These are phyloP conservation scores for Middelhovenomyces tepae DNA, from an alignment of 805 yeast species.

Conservation along the genomic window DNA sequence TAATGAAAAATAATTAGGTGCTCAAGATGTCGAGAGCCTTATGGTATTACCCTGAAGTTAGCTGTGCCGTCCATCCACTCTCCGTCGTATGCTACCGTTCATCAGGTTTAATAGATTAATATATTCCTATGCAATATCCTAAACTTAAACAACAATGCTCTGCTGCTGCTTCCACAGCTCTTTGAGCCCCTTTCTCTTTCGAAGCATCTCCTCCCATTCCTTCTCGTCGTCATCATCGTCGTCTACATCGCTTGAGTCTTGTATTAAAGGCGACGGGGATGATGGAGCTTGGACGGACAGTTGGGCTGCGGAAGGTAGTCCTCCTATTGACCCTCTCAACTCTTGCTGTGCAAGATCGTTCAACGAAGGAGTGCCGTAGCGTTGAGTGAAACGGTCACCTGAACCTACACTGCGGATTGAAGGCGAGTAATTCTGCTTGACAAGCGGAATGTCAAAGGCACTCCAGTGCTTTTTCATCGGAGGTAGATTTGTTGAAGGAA, in stretches of 20 bases:
- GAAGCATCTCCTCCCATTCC: constrained; percentile 19
- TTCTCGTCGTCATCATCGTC: constrained; percentile 21
- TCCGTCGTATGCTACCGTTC: neutral
- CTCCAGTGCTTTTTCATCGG: constrained; percentile 11
- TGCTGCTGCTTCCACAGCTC: constrained; percentile 16
- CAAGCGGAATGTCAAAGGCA: constrained; percentile 12
- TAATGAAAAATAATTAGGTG: neutral
- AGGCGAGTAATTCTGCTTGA: constrained; percentile 7
- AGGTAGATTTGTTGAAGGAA: neutral
- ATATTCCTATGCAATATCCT: neutral
- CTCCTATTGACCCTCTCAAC: neutral
- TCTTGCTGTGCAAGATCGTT: neutral
- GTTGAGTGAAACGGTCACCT: constrained; percentile 9
- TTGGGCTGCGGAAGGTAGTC: neutral
- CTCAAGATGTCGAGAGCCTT: neutral
- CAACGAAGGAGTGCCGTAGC: neutral
- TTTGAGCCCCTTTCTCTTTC: constrained; percentile 16
- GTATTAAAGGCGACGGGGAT: constrained; percentile 4
- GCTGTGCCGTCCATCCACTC: too few relatives aligned
- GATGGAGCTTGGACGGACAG: constrained; percentile 3
- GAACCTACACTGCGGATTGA: constrained; percentile 16
- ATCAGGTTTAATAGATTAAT: neutral
- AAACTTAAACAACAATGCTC: constrained; percentile 2
- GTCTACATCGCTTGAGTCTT: constrained; percentile 14
- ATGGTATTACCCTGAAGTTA: neutral